phyloP scores from a whole-genome alignment of 2,329 filamentous ascomycete species.

The Fusarium pininemorale region DNA sequence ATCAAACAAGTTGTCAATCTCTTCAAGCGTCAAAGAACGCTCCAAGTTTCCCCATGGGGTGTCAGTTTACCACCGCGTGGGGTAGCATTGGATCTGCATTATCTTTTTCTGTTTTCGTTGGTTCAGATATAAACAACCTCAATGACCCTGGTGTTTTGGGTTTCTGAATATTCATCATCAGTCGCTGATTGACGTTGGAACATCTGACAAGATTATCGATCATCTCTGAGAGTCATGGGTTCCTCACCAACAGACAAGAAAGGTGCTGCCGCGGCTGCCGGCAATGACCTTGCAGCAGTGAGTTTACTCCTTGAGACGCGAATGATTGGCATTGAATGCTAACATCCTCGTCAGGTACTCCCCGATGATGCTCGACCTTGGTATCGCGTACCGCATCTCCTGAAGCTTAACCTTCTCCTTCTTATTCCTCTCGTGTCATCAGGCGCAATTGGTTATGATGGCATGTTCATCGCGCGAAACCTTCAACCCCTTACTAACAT shows the following conservation, averaged over 20 bases:
- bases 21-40: background rate
- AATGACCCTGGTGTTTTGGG: background rate
- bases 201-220: background rate
- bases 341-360: slow-evolving; percentile 43
- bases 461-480: slow-evolving; percentile 20
- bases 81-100: background rate
- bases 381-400: slow-evolving; percentile 54
- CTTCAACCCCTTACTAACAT: background rate
- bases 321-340: background rate
- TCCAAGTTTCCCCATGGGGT: slow-evolving; percentile 18
- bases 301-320: background rate
- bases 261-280: slow-evolving; percentile 19
- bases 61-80: background rate
- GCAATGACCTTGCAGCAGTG: slow-evolving; percentile 29
- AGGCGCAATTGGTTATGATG: slow-evolving; percentile 56
- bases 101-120: background rate
- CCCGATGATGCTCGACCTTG: slow-evolving; percentile 53
- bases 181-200: background rate
- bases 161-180: background rate
- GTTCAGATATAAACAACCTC: background rate
- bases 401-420: slow-evolving; percentile 55
- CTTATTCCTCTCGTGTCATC: slow-evolving; percentile 55
- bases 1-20: background rate
- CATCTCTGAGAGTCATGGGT: background rate
- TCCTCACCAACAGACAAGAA: slow-evolving; percentile 4